These are phyloP conservation scores for Talaromyces liani DNA, from an alignment of 495 filamentous ascomycete species.

Conservation along the genomic window DNA sequence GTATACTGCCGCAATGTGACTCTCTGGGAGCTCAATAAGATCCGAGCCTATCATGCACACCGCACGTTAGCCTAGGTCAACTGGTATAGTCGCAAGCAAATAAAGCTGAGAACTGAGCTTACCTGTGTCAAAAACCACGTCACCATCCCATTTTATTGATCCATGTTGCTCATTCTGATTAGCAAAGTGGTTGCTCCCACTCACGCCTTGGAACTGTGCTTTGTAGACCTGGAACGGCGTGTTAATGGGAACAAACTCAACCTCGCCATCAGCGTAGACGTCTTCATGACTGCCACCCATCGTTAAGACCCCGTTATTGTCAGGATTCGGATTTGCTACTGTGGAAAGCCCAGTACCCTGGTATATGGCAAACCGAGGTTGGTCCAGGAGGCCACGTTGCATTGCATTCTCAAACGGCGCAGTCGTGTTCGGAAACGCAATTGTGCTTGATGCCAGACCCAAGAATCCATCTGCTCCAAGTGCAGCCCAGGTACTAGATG, in stretches of 20 bases:
- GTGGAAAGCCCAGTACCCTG: neutral
- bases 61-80: neutral
- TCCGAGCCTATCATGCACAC: neutral
- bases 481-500: neutral
- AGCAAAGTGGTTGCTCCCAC: neutral
- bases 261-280: neutral
- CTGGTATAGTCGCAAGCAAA: neutral
- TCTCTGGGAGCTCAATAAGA: neutral
- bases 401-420: neutral
- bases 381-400: neutral
- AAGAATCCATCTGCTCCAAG: neutral
- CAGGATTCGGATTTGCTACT: neutral
- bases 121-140: neutral
- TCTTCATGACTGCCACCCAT: neutral
- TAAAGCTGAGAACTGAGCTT: neutral
- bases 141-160: neutral
- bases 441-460: neutral
- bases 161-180: neutral
- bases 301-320: neutral
- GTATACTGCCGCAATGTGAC: neutral
- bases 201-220: neutral
- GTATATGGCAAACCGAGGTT: conserved; percentile 1
- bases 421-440: neutral
- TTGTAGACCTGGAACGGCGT: neutral
- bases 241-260: neutral